These are phyloP conservation scores for Sarocladiaceae sp. DNA, from an alignment of 2,329 filamentous ascomycete genomes.

Conservation along the genomic window DNA sequence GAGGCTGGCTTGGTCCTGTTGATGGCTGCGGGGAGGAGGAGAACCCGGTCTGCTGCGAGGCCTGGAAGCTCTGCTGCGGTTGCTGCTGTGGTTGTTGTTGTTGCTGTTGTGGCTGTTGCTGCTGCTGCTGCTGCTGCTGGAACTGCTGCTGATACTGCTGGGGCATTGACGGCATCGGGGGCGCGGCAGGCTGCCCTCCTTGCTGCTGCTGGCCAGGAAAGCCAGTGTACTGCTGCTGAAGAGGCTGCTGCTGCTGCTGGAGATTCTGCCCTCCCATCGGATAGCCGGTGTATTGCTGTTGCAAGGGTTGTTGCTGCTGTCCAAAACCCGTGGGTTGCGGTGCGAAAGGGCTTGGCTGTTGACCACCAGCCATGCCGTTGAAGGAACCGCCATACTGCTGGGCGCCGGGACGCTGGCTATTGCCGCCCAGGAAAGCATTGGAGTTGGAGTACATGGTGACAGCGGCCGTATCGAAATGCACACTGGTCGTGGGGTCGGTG, in stretches of 20 bases:
- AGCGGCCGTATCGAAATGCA: neutral
- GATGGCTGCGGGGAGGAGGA: constrained; percentile 44
- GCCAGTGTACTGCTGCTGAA: constrained; percentile 64
- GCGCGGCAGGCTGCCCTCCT: constrained; percentile 41
- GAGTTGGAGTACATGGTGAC: constrained; percentile 79
- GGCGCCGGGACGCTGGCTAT: constrained; percentile 64
- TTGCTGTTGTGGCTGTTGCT: constrained; percentile 32
- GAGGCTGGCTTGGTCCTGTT: constrained; percentile 37
- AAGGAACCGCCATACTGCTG: constrained; percentile 53
- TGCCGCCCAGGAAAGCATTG: constrained; percentile 76
- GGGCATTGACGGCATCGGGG: constrained; percentile 54
- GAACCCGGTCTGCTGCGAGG: constrained; percentile 40
- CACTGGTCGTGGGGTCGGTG: neutral
- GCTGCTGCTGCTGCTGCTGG: constrained; percentile 43
- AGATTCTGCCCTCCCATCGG: constrained; percentile 43
- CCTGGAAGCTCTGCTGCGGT: constrained; percentile 31
- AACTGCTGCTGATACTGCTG: constrained; percentile 55
- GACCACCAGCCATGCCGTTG: constrained; percentile 30
- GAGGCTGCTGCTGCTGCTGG: constrained; percentile 51
- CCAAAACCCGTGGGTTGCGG: constrained; percentile 56
- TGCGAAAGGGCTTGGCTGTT: constrained; percentile 48
- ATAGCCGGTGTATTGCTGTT: constrained; percentile 56
- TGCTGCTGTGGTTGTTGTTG: constrained; percentile 33
- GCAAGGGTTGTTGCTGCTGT: constrained; percentile 36
- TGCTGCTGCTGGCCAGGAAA: constrained; percentile 41